Percentiles rank a stretch among this genome's conserved stretches.
Conservation (phyloP, 202 grass and related monocot species). For the Saccharum hybrid region DNA sequence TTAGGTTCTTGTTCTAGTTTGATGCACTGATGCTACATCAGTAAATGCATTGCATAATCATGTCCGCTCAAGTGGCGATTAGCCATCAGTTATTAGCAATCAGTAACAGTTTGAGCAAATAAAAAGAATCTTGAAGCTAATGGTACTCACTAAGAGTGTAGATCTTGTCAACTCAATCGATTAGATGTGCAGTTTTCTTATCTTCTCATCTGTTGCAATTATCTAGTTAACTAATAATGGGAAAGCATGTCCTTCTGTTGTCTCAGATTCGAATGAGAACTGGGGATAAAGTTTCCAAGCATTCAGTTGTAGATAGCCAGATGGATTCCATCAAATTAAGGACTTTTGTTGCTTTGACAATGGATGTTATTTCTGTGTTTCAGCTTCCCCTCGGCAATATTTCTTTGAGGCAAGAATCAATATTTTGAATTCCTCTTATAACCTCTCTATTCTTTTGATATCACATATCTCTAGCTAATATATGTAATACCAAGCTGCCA, state of each 20-base stretch:
- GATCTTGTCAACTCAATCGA: background rate
- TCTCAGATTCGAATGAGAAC: conserved; percentile 56
- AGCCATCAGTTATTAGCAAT: background rate
- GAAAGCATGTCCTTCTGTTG: conserved; percentile 6
- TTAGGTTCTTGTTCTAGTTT: too few species aligned
- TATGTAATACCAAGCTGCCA: conserved; percentile 9
- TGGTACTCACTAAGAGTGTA: background rate
- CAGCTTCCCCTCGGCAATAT: conserved; percentile 84
- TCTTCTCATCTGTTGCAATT: background rate
- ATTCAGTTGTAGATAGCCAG: conserved; percentile 48
- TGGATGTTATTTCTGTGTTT: conserved; percentile 66
- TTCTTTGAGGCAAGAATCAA: conserved; percentile 84
- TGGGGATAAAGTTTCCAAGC: conserved; percentile 42
- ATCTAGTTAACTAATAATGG: background rate
- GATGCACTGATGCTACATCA: too few species aligned
- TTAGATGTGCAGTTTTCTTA: background rate
- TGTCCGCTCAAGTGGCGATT: background rate
- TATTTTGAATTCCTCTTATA: conserved; percentile 38
- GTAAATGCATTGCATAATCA: background rate
- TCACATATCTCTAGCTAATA: background rate
- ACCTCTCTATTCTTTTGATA: conserved; percentile 27
- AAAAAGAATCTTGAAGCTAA: background rate
- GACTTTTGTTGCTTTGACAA: conserved; percentile 74
- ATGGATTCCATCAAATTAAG: conserved; percentile 62
- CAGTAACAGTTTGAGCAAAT: background rate